Evolutionary conservation across 192 early-diverging fungal genomes (phyloP).

Genomic region (Coemansia brasiliensis): DNA sequence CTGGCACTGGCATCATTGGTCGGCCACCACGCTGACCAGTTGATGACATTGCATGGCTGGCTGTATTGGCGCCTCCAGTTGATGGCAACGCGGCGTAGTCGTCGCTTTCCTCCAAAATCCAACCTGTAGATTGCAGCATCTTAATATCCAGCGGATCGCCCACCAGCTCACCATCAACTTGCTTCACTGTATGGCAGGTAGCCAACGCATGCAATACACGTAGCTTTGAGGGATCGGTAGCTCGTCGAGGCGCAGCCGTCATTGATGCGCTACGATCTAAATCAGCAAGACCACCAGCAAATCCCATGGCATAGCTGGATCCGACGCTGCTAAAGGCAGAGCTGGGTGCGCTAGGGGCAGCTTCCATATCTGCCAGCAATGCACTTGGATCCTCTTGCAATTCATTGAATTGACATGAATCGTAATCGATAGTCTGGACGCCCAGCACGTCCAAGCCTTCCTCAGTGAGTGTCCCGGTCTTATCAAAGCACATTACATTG

Average conservation of each 20-base stretch:
- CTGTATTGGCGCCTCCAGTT: conserved; percentile 7
- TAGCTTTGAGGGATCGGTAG: conserved; percentile 44
- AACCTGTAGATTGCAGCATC: conserved; percentile 96
- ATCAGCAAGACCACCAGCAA: conserved; percentile 25
- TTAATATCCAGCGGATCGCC: conserved; percentile 97
- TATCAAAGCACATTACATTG: conserved; percentile 97
- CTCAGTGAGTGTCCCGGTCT: conserved; percentile 96
- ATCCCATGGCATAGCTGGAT: conserved; percentile 22
- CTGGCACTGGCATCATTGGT: conserved; percentile 59
- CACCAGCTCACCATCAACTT: conserved; percentile 82
- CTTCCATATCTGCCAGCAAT: conserved; percentile 33
- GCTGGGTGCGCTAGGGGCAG: conserved; percentile 39
- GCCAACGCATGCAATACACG: conserved; percentile 66
- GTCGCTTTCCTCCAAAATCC: conserved; percentile 90
- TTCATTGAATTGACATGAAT: conserved; percentile 45
- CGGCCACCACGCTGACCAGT: neutral
- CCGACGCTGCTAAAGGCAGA: conserved; percentile 54
- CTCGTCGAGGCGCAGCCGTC: conserved; percentile 37
- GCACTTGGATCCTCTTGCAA: conserved; percentile 52
- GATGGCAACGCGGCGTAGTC: conserved; percentile 11
- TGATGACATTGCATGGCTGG: neutral
- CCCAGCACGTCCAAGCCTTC: conserved; percentile 94
- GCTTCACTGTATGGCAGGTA: conserved; percentile 84
- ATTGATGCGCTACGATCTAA: conserved; percentile 50
- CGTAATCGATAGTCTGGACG: conserved; percentile 65